Base-by-base conservation (phyloP, 2,329 filamentous ascomycete genomes). In the Rasamsonia emersonii region DNA sequence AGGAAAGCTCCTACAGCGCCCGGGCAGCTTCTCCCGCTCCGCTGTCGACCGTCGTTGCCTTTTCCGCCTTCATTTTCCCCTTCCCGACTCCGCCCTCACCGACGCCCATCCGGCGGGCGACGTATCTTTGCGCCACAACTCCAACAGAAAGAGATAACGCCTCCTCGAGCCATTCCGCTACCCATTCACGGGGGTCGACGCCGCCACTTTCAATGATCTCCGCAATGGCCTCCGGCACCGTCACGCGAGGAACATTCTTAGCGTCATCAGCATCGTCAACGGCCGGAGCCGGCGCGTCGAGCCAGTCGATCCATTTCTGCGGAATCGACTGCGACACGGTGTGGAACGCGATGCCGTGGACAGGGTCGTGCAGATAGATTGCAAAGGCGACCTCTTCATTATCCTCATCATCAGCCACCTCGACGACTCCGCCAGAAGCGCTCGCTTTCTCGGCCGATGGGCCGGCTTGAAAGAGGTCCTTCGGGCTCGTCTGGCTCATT, bases 111-210 rank as follows among this genome's bases (percentile, higher is more conserved):
- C 91, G 71, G 39, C 83, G 76, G 4, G 91, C 89, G 13, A 98
- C 91, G 54, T 98, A 98, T 42, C 88, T 72, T 70, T 98, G 91
- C 2, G 91, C 91, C 3, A 96, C 80, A 5, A 94, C 68, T 11
- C 91, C 89, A 1, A 93, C 75, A 3, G 78, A 75, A 29, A 96
- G 65, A 24, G 70, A 77, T 18, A 98, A 69, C 0, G 79, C 66
- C 63, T 96, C 89, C 63, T 96, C 89, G 28, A 98, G 73, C 91
- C 91, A 98, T 59, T 96, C 91, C 3, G 88, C 82, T 21, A 94
- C 84, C 91, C 91, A 98, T 58, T 98, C 91, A 36, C 91, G 73
- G 0, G 91, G 91, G 52, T 98, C 91, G 2, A 96, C 85, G 7
- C 76, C 77, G 10, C 77, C 77, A 31, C 61, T 67, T 35, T 73